Evolutionary conservation across 2,329 filamentous ascomycete genomes (phyloP).

Genomic region (Ophiobolus disseminans): DNA sequence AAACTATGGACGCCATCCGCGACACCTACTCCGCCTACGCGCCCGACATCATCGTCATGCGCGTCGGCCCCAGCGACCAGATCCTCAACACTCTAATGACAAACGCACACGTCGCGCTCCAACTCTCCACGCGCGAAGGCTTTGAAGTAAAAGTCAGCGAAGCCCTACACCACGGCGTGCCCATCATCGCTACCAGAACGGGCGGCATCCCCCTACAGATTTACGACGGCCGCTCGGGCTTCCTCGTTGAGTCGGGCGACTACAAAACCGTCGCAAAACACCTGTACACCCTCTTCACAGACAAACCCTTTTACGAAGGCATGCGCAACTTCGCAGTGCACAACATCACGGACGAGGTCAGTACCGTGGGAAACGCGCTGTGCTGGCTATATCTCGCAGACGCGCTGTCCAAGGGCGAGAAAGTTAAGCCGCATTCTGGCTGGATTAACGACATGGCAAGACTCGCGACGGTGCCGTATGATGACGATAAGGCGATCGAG

Average conservation of each 20-base stretch:
- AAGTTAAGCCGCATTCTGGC: constrained; percentile 64
- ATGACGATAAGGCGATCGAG: no score
- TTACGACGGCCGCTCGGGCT: constrained; percentile 74
- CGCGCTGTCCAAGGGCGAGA: constrained; percentile 66
- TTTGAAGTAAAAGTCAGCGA: constrained; percentile 90
- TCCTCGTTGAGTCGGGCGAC: constrained; percentile 75
- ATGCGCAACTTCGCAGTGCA: constrained; percentile 70
- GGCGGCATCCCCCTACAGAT: constrained; percentile 86
- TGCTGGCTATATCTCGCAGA: constrained; percentile 80
- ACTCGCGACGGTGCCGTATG: no score
- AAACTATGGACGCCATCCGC: constrained; percentile 73
- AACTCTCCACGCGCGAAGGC: constrained; percentile 81
- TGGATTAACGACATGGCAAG: constrained; percentile 81
- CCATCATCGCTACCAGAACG: constrained; percentile 75
- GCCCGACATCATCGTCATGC: constrained; percentile 74
- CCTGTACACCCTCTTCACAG: constrained; percentile 70
- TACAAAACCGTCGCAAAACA: constrained; percentile 67
- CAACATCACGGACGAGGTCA: constrained; percentile 80
- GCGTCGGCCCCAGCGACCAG: constrained; percentile 79
- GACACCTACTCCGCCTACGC: constrained; percentile 58
- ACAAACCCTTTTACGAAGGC: constrained; percentile 68
- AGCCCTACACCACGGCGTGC: constrained; percentile 79
- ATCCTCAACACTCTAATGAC: constrained; percentile 78
- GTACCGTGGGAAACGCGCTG: constrained; percentile 79
- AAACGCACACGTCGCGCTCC: constrained; percentile 74